Evolutionary conservation across 169 alveolate genomes (phyloP), one percentile per base, ranked within the genome.

Genomic region (Eimeria praecox): DNA sequence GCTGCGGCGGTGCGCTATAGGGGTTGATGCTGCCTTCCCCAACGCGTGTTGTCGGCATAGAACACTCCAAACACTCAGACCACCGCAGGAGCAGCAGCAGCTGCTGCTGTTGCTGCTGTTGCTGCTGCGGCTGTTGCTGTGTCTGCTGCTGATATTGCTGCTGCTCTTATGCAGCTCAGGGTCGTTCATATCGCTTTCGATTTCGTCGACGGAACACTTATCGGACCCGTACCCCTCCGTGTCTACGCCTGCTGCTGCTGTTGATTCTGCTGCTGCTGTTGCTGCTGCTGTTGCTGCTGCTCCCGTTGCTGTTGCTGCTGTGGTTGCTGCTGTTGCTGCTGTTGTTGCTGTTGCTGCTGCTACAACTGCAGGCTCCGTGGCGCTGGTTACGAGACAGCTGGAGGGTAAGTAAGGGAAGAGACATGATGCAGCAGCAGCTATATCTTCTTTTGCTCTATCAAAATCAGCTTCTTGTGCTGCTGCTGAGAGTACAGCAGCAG

Each of bases 1-100:
- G 87, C 87, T 77, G 59, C 87, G 52, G 52, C 87, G 62, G 49
- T 77, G 87, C 30, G 87, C 87, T 18, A 77, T 27, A 12, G 87
- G 87, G 0, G 87, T 38, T 40, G 87, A 18, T 77, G 87, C 87
- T 77, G 87, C 87, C 80, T 69, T 69, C 80, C 80, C 80, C 20
- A 77, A 44, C 8, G 52, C 62, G 16, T 77, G 87, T 59, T 77
- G 87, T 27, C 59, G 18, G 62, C 62, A 40, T 16, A 77, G 59
- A 38, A 77, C 52, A 33, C 54, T 77, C 62, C 87, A 77, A 6
- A 44, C 59, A 16, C 87, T 38, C 35, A 77, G 54, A 24, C 62
- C 52, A 44, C 62, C 59, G 87, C 87, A 40, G 62, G 62, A 18
- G 87, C 46, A 33, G 46, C 82, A 24, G 82, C 46, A 24, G 82